A percentile compares a stretch with the other conserved stretches of the same genome.
These are phyloP conservation scores for Arthonia radiata DNA, from an alignment of 495 filamentous ascomycete species.

Conservation along the genomic window DNA sequence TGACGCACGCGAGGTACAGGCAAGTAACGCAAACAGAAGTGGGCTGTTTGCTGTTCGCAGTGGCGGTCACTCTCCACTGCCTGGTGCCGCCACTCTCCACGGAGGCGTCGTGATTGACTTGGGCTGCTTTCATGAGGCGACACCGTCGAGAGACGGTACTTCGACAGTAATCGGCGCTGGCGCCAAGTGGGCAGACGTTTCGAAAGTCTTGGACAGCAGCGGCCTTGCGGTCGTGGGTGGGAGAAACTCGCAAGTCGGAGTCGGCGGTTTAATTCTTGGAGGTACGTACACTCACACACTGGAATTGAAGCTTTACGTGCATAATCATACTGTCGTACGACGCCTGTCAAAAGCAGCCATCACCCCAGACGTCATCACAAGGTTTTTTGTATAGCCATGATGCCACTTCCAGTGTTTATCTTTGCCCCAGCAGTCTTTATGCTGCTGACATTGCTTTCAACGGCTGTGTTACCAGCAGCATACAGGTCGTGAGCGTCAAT, in stretches of 20 bases:
- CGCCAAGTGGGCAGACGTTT: slow-evolving; percentile 18
- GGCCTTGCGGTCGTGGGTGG: slow-evolving; percentile 12
- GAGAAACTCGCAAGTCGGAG: slow-evolving; percentile 7
- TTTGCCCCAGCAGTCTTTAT: too few relatives aligned
- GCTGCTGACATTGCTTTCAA: too few relatives aligned
- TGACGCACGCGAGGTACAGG: not conserved
- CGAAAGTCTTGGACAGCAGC: slow-evolving; percentile 12
- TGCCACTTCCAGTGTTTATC: too few relatives aligned
- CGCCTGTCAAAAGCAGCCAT: too few relatives aligned
- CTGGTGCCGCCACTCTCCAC: slow-evolving; percentile 11
- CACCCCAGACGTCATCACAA: too few relatives aligned
- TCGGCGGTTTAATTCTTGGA: slow-evolving; percentile 9
- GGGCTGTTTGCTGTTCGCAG: not conserved
- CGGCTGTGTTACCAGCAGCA: too few relatives aligned
- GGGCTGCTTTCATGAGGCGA: slow-evolving; percentile 8
- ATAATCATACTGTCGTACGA: too few relatives aligned
- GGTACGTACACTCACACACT: too few relatives aligned
- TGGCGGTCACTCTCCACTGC: slow-evolving; percentile 1
- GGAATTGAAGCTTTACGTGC: too few relatives aligned
- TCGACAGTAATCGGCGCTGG: slow-evolving; percentile 19
- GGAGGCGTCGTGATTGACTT: slow-evolving; percentile 13
- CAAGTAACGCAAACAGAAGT: not conserved
- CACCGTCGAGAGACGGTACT: slow-evolving; percentile 7
- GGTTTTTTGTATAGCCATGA: too few relatives aligned
- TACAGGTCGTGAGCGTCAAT: too few relatives aligned